Percentiles rank a stretch among this genome's conserved stretches.
phyloP scores from a whole-genome alignment of 495 filamentous ascomycete species.

The Talaromyces adpressus region DNA sequence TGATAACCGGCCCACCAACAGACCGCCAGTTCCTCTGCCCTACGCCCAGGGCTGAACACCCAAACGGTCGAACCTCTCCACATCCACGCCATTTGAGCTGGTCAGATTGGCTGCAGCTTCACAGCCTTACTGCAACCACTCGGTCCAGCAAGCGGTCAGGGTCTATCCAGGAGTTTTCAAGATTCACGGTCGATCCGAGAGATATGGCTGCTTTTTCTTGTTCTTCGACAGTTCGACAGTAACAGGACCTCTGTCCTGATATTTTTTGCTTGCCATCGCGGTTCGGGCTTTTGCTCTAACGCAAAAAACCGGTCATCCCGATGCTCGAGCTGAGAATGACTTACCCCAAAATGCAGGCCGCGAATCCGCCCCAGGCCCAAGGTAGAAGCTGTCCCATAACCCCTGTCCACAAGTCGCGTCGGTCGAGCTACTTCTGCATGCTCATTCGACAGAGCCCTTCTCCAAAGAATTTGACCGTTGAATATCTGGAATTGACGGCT shows the following conservation, averaged over 20 bases:
- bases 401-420: not conserved
- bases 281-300: not conserved
- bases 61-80: conserved; percentile 3
- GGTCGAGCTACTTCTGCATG: conserved; percentile 4
- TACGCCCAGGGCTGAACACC: conserved; percentile 1
- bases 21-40: conserved; percentile 6
- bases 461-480: conserved; percentile 1
- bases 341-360: not conserved
- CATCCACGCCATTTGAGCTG: not conserved
- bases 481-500: not conserved
- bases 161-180: not conserved
- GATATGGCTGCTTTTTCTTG: not conserved
- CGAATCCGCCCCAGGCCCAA: conserved; percentile 5
- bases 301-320: not conserved
- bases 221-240: not conserved
- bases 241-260: not conserved
- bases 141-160: conserved; percentile 1
- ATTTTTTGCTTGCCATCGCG: not conserved
- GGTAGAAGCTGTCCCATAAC: not conserved
- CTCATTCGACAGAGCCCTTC: conserved; percentile 5
- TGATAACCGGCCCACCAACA: conserved; percentile 5
- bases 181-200: not conserved
- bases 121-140: not conserved
- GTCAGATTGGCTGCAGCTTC: not conserved
- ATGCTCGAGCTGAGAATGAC: not conserved